These are phyloP conservation scores for Populus hybrid DNA, from an alignment of 441 rosid species.

Conservation along the genomic window DNA sequence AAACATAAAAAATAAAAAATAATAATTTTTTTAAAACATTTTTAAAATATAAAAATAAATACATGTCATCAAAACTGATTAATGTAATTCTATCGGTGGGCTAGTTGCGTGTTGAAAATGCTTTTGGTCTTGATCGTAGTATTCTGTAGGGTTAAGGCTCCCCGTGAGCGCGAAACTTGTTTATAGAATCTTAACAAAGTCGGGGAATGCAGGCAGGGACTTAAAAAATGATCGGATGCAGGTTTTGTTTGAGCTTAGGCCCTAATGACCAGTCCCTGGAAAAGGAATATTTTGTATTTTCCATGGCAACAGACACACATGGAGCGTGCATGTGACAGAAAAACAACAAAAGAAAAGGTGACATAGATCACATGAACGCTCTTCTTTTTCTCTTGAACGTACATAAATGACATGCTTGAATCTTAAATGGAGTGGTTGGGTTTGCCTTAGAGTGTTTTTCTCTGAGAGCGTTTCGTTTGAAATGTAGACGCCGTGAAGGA, in stretches of 20 bases:
- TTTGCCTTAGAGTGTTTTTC: not conserved
- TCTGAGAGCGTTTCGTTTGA: not conserved
- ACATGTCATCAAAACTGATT: too few relatives aligned
- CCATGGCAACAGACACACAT: not conserved
- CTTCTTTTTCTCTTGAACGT: too few relatives aligned
- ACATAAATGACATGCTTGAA: not conserved
- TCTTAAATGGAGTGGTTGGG: not conserved
- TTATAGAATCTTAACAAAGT: not conserved
- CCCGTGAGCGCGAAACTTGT: not conserved
- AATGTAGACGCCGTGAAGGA: too few relatives aligned
- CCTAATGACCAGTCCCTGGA: not conserved
- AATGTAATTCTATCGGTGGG: accelerated
- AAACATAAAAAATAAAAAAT: too few relatives aligned
- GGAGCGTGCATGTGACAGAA: not conserved
- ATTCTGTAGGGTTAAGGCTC: not conserved
- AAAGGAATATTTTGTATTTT: not conserved
- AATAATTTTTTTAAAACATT: too few relatives aligned
- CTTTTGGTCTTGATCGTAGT: not conserved
- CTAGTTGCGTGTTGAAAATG: not conserved
- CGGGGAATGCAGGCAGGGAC: not conserved
- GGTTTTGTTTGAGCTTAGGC: not conserved
- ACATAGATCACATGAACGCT: not conserved
- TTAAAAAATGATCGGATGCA: not conserved
- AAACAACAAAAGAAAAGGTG: not conserved
- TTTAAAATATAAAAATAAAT: too few relatives aligned